Evolutionary conservation across 1,284 basidiomycete genomes (phyloP), one percentile per base, ranked within the genome.

Genomic region (Calocybe gambosa): DNA sequence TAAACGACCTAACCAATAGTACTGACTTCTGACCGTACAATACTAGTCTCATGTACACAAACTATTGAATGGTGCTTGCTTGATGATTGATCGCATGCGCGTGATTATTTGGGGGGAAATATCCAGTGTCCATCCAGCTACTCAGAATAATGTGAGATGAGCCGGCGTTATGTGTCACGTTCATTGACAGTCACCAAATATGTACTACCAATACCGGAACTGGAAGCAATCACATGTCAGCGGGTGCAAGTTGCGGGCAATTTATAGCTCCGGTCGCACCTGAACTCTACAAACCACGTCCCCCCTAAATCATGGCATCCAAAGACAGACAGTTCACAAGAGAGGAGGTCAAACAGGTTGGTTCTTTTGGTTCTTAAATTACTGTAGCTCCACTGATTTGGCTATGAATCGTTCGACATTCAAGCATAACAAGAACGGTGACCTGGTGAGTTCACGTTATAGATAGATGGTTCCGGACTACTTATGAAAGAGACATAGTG

Each of bases 311-410:
- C 38, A 55, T 55, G 52, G 41, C 49, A 2, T 50, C 50, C n/a
- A 47, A 28, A 39, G 38, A 39, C 18, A 52, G 42, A 8, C 51
- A 52, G 15, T 72, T 67, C 52, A 69, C 74, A 0, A 46, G 66
- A 5, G 73, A 80, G 16, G 78, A 83, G 49, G 71, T 82, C 37
- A 69, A 72, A 15, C 67, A 73, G 70, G 80, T 81, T 16, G 15
- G 46, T 40, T 51, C 21, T 4, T 23, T 3, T 50, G 13, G 2
- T 3, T 16, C 12, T n/a, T 19, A 20, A 41, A 20, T 43, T 18
- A 19, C 15, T 36, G 6, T 18, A 28, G 36, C 40, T 31, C 13
- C 41, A 43, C 10, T 42, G 18, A 36, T 21, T 45, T 48, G 36
- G 45, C 47, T 45, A 10, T 13, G 5, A 16, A 29, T 12, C 10